Percentiles rank a stretch among this genome's conserved stretches.
phyloP scores from a whole-genome alignment of 495 filamentous ascomycete genomes.

The Durotheca rogersii region DNA sequence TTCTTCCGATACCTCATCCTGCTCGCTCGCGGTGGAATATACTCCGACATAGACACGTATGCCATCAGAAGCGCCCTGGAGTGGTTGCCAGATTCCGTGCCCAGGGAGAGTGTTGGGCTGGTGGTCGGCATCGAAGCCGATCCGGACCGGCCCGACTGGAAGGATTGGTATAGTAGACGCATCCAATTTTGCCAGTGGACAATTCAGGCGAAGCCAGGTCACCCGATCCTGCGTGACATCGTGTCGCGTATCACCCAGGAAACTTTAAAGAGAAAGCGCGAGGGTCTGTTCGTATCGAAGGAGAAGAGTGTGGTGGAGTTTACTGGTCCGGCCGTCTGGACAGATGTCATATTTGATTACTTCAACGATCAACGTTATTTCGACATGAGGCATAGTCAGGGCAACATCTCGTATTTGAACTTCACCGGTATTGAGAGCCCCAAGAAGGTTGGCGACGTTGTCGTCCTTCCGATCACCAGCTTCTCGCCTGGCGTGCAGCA shows the following conservation, averaged over 20 bases:
- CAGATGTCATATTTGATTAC: constrained; percentile 85
- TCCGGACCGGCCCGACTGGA: constrained; percentile 89
- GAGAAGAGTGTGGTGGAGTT: constrained; percentile 89
- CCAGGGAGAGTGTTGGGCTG: constrained; percentile 73
- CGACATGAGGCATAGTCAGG: constrained; percentile 66
- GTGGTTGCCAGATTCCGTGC: constrained; percentile 81
- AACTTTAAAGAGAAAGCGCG: constrained; percentile 72
- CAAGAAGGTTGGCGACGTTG: constrained; percentile 91
- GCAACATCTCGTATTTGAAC: constrained; percentile 79
- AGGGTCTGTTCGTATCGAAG: constrained; percentile 66
- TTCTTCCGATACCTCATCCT: constrained; percentile 97
- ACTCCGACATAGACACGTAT: constrained; percentile 93
- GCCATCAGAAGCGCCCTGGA: constrained; percentile 79
- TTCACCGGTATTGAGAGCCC: constrained; percentile 82
- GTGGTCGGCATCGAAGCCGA: constrained; percentile 96
- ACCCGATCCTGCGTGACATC: constrained; percentile 86
- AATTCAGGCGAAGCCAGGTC: constrained; percentile 91
- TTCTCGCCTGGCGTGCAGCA: constrained; percentile 94
- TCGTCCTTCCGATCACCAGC: constrained; percentile 92
- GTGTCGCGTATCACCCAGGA: constrained; percentile 82
- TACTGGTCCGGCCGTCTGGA: constrained; percentile 94
- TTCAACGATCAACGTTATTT: constrained; percentile 93
- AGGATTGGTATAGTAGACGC: constrained; percentile 89
- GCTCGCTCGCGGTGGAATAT: constrained; percentile 90
- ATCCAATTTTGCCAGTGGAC: constrained; percentile 99